Evolutionary conservation across 2,329 filamentous ascomycete genomes (phyloP), one percentile per base, ranked within the genome.

Genomic region (Huntiella bhutanensis): DNA sequence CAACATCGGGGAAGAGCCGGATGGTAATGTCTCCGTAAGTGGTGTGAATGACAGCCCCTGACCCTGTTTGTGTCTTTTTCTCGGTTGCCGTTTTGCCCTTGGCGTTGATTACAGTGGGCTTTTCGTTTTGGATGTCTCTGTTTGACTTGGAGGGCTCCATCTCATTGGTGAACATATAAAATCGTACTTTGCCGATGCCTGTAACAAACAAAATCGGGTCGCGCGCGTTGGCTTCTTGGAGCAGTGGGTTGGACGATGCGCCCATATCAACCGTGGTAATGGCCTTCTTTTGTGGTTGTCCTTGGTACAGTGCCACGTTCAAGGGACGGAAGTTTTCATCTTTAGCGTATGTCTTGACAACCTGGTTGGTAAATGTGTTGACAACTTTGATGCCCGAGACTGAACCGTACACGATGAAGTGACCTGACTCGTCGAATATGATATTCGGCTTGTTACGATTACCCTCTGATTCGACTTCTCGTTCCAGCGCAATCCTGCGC

Each of bases 101-200:
- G 32, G 45, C 40, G 22, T 45, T 46, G 37, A 47, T 46, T 41
- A 65, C 65, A 1, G 75, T 80, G 0, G 88, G 91, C 55, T 86
- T 87, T 63, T 98, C 91, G 59, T 98, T 98, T 55, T 94, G 86
- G 8, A 98, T 71, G 59, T 98, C 91, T 53, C 91, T 78, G 33
- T 80, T 79, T 5, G 82, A 80, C 60, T 88, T 93, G 53, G 78
- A 80, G 44, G 91, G 71, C 17, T 85, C 81, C 34, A 79, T 74
- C 35, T 94, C 82, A 60, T 95, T 93, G 33, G 84, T 94, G 62
- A 95, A 98, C 77, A 96, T 86, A 70, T 95, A 98, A 64, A 98
- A 98, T 36, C 92, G 81, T 22, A 82, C 75, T 63, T 94, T 96
- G 52, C 79, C 82, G 40, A 82, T 79, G 0, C 79, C 88, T 0